Evolutionary conservation across 2,329 filamentous ascomycete genomes (phyloP), one percentile per base, ranked within the genome.

Genomic region (Phyllosticta paracitricarpa): DNA sequence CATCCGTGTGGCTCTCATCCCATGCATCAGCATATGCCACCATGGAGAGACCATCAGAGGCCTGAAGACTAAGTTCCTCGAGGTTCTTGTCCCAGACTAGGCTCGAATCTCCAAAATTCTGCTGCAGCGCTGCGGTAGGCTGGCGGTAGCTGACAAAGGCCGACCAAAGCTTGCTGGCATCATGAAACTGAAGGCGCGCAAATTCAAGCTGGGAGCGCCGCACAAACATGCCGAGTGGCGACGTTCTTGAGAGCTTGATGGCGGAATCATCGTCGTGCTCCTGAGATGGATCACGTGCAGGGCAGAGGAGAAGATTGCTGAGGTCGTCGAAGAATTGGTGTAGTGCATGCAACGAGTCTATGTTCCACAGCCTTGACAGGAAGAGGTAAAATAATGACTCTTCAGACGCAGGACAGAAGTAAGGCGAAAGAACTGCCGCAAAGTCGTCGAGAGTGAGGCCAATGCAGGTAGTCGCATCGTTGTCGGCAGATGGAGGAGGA

Each of bases 191-290:
- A 40, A 97, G 76, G 54, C 89, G 79, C 1, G 85, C 84, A 69
- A 92, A 96, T 74, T 97, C 93, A 2, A 96, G 77, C 66, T 85
- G 82, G 2, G 89, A 83, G 68, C 88, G 83, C 58, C 92, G 83
- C 17, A 97, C 81, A 70, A 96, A 96, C 5, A 83, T 81, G 0
- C 92, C 94, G 40, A 97, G 79, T 0, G 92, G 91, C 1, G 91
- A 95, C 57, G 84, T 88, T 25, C 83, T 81, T 2, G 88, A 84
- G 24, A 95, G 77, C 24, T 82, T 80, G 65, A 91, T 83, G 55
- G 78, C 78, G 56, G 9, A 33, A 35, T 69, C 68, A 56, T 59
- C 26, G 12, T 51, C 14, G 40, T 14, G 80, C 77, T 35, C 19
- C 25, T 10, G 53, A 26, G 30, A 24, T 81, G 75, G 64, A 88